Evolutionary conservation across 2,329 filamentous ascomycete genomes (phyloP).

Genomic region (Pyricularia sp.): DNA sequence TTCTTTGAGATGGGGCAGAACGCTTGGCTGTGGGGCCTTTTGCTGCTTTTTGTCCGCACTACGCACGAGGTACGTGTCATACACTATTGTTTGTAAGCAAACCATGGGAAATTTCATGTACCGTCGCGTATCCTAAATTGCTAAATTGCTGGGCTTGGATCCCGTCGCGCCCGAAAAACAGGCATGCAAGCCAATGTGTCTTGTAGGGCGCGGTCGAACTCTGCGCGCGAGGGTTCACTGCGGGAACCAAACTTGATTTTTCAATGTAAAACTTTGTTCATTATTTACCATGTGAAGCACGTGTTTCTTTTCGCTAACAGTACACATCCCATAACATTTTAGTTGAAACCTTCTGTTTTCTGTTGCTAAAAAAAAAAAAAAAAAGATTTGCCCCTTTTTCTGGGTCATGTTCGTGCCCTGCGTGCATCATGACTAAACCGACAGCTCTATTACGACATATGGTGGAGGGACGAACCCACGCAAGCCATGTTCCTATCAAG

Average conservation of each 20-base stretch:
- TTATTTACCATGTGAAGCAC: background rate
- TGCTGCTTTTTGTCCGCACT: background rate
- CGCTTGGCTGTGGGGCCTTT: background rate
- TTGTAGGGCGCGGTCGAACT: background rate
- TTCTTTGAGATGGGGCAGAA: slow-evolving; percentile 10
- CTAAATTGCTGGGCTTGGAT: background rate
- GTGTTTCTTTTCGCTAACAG: background rate
- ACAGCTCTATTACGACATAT: background rate
- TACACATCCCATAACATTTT: background rate
- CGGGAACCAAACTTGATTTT: background rate
- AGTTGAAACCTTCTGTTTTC: background rate
- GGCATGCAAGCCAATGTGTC: background rate
- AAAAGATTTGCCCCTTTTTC: background rate
- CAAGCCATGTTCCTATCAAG: background rate
- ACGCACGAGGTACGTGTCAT: background rate
- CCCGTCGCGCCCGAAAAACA: background rate
- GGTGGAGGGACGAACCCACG: slow-evolving; percentile 3
- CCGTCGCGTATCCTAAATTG: background rate
- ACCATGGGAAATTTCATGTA: background rate
- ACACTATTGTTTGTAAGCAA: background rate
- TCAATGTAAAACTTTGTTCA: background rate
- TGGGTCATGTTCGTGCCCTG: background rate
- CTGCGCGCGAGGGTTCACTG: background rate
- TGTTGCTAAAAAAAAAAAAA: background rate
- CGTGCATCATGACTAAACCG: background rate